phyloP scores from a whole-genome alignment of 768 basidiomycete genomes.

The Suillus clintonianus region DNA sequence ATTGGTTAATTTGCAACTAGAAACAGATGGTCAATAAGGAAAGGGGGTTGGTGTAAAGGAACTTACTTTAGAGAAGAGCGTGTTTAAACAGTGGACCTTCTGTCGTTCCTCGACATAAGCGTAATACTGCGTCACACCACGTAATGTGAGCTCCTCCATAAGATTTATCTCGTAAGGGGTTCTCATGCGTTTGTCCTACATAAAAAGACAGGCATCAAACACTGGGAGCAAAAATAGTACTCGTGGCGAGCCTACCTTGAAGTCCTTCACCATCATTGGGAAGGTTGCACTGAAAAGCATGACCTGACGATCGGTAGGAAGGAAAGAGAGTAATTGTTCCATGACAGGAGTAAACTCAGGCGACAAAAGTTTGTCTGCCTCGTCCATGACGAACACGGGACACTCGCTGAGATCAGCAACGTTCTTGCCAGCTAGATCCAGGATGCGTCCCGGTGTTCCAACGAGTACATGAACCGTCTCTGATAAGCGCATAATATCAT shows the following conservation, averaged over 20 bases:
- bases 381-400: constrained; percentile 98
- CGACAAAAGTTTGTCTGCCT: constrained; percentile 96
- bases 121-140: constrained; percentile 99
- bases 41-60: neutral
- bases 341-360: constrained; percentile 99
- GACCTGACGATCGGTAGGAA: constrained; percentile 87
- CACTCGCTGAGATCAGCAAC: constrained; percentile 95
- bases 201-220: constrained; percentile 14
- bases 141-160: constrained; percentile 99
- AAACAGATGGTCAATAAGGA: constrained; percentile 6
- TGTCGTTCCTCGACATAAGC: constrained; percentile 99
- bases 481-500: constrained; percentile 91
- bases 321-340: constrained; percentile 88
- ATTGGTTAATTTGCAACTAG: constrained; percentile 99
- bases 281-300: constrained; percentile 99
- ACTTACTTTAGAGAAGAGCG: constrained; percentile 92
- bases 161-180: constrained; percentile 97
- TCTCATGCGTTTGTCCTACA: constrained; percentile 93
- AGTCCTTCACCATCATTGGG: constrained; percentile 98
- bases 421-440: constrained; percentile 90
- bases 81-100: constrained; percentile 99
- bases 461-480: constrained; percentile 95
- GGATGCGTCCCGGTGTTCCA: constrained; percentile 93
- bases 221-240: constrained; percentile 8
- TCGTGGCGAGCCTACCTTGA: constrained; percentile 63